phyloP scores from a whole-genome alignment of 129 eudicot species.

The Glebionis coronaria region DNA sequence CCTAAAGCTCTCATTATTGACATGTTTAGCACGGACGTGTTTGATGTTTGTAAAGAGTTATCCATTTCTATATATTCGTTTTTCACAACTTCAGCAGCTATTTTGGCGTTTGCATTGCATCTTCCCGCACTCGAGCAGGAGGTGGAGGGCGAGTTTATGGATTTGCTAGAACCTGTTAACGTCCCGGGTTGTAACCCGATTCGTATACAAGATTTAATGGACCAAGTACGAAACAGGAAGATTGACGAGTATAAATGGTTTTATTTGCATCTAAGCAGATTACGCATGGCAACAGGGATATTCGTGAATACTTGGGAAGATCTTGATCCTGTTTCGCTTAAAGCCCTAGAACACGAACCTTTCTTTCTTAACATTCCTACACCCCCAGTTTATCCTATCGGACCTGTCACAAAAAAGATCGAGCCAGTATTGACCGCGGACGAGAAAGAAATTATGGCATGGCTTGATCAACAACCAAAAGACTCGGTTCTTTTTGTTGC shows the following conservation, averaged over 20 bases:
- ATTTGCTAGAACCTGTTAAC: conserved; percentile 30
- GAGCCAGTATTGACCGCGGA: conserved; percentile 15
- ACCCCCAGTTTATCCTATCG: conserved; percentile 43
- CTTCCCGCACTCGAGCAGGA: conserved; percentile 38
- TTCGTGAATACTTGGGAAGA: conserved; percentile 49
- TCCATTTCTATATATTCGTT: conserved; percentile 38
- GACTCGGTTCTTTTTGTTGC: conserved; percentile 47
- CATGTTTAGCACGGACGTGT: conserved; percentile 38
- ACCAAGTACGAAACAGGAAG: conserved; percentile 32
- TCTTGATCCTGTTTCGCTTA: conserved; percentile 34
- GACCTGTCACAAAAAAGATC: conserved; percentile 38
- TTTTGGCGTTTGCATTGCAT: conserved; percentile 35
- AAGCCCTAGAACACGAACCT: conserved; percentile 24
- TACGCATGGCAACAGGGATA: conserved; percentile 35
- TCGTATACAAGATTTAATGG: conserved; percentile 30
- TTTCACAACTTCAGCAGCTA: conserved; percentile 30
- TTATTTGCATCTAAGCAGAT: conserved; percentile 27
- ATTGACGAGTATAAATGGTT: conserved; percentile 39
- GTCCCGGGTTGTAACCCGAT: conserved; percentile 48
- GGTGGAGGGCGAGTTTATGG: conserved; percentile 45
- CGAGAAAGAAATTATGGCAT: conserved; percentile 16
- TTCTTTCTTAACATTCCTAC: conserved; percentile 23
- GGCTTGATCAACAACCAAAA: conserved; percentile 48
- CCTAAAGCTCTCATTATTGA: conserved; percentile 39
- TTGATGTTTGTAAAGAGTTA: conserved; percentile 30